Conservation (phyloP, 805 yeast genomes). For the Nakazawaea peltata region DNA sequence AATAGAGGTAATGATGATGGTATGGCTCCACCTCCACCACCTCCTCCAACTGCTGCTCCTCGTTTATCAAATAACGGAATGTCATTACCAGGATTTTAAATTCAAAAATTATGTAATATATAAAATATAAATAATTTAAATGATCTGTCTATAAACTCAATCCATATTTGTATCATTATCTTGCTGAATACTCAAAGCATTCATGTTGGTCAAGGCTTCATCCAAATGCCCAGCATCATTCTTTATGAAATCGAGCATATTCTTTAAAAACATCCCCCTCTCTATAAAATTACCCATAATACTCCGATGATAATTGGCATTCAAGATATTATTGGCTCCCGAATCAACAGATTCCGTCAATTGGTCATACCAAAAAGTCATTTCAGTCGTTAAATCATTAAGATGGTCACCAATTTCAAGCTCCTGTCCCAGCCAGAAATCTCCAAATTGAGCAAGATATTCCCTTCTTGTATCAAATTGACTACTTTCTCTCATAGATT, state of each 20-base stretch:
- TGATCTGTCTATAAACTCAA: too few species aligned
- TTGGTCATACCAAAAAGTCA: constrained; percentile 1
- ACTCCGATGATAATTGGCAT: too few species aligned
- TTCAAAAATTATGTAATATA: too few species aligned
- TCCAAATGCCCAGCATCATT: constrained; percentile 3
- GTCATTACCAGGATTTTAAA: constrained; percentile 6
- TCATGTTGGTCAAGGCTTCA: neutral
- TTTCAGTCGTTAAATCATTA: neutral
- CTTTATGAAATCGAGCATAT: constrained; percentile 1
- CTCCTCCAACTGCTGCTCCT: constrained; percentile 4
- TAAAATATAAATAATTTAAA: too few species aligned
- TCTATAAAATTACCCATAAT: too few species aligned
- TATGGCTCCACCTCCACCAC: constrained; percentile 2
- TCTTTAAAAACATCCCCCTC: too few species aligned
- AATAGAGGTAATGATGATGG: neutral
- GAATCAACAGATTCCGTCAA: too few species aligned
- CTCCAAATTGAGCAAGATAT: neutral
- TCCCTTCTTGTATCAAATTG: constrained; percentile 2
- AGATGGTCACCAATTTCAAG: neutral
- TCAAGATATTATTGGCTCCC: too few species aligned
- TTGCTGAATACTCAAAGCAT: neutral
- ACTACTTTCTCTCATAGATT: constrained; percentile 1
- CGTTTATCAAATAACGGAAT: neutral
- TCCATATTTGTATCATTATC: neutral
- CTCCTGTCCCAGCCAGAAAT: constrained; percentile 3